Percentiles rank a stretch among this genome's conserved stretches.
Conservation (phyloP, 257 asterid species). For the Scutellaria baicalensis region DNA sequence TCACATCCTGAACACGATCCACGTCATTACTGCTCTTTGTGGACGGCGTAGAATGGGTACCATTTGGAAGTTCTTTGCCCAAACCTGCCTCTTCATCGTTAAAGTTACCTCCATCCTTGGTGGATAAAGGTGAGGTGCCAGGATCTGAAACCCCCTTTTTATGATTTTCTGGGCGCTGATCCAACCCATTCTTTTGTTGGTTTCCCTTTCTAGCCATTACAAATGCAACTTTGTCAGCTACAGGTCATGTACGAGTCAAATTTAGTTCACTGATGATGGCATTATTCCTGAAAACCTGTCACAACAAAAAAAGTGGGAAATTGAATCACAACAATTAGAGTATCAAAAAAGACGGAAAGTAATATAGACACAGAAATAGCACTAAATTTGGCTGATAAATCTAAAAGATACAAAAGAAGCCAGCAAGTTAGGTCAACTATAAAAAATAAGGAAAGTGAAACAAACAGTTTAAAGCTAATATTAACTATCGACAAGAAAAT, state of each 20-base stretch:
- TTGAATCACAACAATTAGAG: not conserved
- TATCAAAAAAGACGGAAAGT: slow-evolving; percentile 1
- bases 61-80: slow-evolving; percentile 39
- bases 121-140: slow-evolving; percentile 32
- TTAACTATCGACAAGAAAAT: not conserved
- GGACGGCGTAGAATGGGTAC: slow-evolving; percentile 23
- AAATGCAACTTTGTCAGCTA: slow-evolving; percentile 5
- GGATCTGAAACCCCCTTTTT: slow-evolving; percentile 39
- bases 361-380: not conserved
- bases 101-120: slow-evolving; percentile 26
- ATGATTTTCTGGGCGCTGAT: slow-evolving; percentile 27
- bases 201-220: slow-evolving; percentile 56
- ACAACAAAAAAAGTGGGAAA: not conserved
- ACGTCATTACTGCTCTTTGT: slow-evolving; percentile 25
- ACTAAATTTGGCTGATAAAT: not conserved
- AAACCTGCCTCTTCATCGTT: slow-evolving; percentile 24
- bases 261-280: slow-evolving; percentile 17
- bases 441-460: not conserved
- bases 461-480: not conserved
- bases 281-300: slow-evolving; percentile 17
- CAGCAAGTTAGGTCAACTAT: not conserved
- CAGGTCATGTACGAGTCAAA: slow-evolving; percentile 5
- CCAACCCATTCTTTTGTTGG: slow-evolving; percentile 48
- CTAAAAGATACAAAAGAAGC: not conserved
- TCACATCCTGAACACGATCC: slow-evolving; percentile 35